Percentiles rank a stretch among this genome's conserved stretches.
Conservation (phyloP, 2,329 filamentous ascomycete species). For the Dothideomycetes sp. region DNA sequence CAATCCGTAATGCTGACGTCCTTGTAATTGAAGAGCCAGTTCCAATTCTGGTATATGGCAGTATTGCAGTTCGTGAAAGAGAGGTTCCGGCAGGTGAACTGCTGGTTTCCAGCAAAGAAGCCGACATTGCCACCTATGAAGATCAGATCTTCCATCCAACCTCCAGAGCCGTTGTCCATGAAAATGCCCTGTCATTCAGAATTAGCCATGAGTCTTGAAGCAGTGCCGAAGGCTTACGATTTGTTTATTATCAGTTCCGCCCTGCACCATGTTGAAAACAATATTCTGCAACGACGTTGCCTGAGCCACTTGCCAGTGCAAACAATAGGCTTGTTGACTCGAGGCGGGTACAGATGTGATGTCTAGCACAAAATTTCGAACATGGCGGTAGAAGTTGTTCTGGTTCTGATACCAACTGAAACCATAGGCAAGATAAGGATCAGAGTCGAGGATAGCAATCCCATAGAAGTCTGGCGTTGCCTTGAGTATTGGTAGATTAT, state of each 20-base stretch:
- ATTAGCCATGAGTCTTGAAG: not conserved
- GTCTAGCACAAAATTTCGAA: constrained; percentile 48
- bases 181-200: constrained; percentile 39
- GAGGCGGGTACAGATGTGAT: constrained; percentile 22
- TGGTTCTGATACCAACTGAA: constrained; percentile 23
- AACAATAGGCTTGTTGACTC: constrained; percentile 33
- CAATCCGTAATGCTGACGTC: constrained; percentile 48
- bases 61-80: constrained; percentile 74
- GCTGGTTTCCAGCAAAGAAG: constrained; percentile 73
- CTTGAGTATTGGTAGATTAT: constrained; percentile 13
- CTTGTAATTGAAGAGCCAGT: constrained; percentile 79
- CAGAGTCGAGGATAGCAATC: constrained; percentile 21
- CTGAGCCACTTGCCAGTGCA: constrained; percentile 61
- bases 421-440: constrained; percentile 22
- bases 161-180: constrained; percentile 54
- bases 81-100: constrained; percentile 76
- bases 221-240: constrained; percentile 1
- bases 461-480: constrained; percentile 19
- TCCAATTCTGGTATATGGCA: constrained; percentile 83
- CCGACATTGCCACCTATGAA: constrained; percentile 76
- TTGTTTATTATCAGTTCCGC: constrained; percentile 9
- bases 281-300: constrained; percentile 50
- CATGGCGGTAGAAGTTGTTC: constrained; percentile 44
- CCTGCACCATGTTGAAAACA: constrained; percentile 37
- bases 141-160: constrained; percentile 70